These are phyloP conservation scores for Hymenoscyphus repandus DNA, from an alignment of 2,329 filamentous ascomycete species.

Conservation along the genomic window DNA sequence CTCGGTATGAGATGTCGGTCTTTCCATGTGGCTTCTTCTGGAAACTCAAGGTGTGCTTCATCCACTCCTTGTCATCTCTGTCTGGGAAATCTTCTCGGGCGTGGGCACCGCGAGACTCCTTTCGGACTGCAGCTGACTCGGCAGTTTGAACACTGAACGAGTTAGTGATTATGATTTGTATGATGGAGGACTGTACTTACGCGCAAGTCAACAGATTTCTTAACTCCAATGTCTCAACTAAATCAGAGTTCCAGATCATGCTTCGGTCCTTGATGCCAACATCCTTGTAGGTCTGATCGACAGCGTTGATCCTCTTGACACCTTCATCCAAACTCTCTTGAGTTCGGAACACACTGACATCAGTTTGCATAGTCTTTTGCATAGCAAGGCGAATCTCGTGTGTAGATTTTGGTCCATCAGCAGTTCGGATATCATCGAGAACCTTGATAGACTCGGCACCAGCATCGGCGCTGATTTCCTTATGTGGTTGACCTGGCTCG, in stretches of 20 bases:
- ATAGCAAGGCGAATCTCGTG: conserved; percentile 84
- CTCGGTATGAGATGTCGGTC: conserved; percentile 80
- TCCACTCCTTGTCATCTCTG: conserved; percentile 93
- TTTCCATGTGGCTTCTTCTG: conserved; percentile 88
- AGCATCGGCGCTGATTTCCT: conserved; percentile 76
- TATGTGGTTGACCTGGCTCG: conserved; percentile 73
- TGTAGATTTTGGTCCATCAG: conserved; percentile 80
- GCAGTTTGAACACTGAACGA: conserved; percentile 75
- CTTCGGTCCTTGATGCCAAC: conserved; percentile 96
- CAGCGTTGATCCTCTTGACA: conserved; percentile 78
- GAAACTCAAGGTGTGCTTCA: conserved; percentile 98
- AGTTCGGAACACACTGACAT: conserved; percentile 86
- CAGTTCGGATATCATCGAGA: conserved; percentile 79
- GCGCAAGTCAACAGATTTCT: conserved; percentile 95
- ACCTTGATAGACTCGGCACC: conserved; percentile 82
- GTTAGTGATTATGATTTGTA: conserved; percentile 10
- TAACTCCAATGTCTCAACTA: conserved; percentile 93
- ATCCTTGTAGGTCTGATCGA: conserved; percentile 74
- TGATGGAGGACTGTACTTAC: conserved; percentile 46
- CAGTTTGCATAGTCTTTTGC: conserved; percentile 98
- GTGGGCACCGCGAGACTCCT: conserved; percentile 96
- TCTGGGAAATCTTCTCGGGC: conserved; percentile 96
- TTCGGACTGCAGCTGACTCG: conserved; percentile 81
- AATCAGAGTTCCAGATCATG: conserved; percentile 99
- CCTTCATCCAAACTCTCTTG: conserved; percentile 92